These are phyloP conservation scores for Pythium volutum DNA, from an alignment of 352 stramenopile genomes.

Conservation along the genomic window DNA sequence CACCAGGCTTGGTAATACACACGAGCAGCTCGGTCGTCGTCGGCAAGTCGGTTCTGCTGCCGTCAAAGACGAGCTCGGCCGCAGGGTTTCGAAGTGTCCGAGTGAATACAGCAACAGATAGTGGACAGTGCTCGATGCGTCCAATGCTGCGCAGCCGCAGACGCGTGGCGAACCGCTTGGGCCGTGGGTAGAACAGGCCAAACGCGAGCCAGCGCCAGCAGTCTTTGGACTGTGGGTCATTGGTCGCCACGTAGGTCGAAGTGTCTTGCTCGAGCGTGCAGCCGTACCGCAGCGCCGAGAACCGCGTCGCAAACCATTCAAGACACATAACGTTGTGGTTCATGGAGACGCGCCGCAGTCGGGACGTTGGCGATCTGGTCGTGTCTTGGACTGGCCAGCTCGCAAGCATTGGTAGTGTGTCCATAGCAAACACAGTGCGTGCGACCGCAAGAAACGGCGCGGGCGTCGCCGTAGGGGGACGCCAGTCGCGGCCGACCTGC, in stretches of 20 bases:
- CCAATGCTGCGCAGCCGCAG: constrained; percentile 9
- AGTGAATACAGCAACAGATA: not conserved
- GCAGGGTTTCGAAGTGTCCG: constrained; percentile 8
- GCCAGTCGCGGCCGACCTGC: not conserved
- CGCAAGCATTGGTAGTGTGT: not conserved
- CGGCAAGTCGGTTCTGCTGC: not conserved
- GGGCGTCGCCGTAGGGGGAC: not conserved
- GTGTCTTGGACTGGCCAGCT: not conserved
- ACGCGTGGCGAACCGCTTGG: constrained; percentile 11
- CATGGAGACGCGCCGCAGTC: constrained; percentile 6
- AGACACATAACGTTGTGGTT: not conserved
- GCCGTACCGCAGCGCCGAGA: constrained; percentile 14
- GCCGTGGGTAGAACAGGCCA: constrained; percentile 22
- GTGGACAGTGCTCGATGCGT: not conserved
- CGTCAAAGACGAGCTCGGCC: constrained; percentile 7
- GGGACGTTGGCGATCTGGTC: not conserved
- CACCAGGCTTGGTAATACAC: constrained; percentile 2
- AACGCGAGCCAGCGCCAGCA: constrained; percentile 23
- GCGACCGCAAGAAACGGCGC: not conserved
- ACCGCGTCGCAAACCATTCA: not conserved
- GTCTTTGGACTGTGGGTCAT: not conserved
- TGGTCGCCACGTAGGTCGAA: not conserved
- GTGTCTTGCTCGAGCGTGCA: constrained; percentile 3
- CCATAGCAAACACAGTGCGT: not conserved
- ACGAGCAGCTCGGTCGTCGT: constrained; percentile 6